These are phyloP conservation scores for Catharanthus roseus DNA, from an alignment of 257 asterid genomes.

Conservation along the genomic window DNA sequence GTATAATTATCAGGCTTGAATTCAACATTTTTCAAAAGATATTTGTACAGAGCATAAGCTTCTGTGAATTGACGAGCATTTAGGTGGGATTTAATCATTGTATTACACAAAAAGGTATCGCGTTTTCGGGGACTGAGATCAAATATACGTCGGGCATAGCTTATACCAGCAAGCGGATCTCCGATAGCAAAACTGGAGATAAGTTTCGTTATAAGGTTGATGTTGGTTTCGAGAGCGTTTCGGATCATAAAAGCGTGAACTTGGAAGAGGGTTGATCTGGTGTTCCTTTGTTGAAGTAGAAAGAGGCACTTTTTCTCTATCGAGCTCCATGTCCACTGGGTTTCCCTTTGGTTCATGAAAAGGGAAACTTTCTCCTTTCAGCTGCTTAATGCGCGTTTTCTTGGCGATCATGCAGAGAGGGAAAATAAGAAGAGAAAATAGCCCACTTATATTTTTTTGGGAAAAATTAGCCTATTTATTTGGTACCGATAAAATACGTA, in stretches of 20 bases:
- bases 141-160: slow-evolving; percentile 66
- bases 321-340: slow-evolving; percentile 50
- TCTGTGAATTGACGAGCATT: slow-evolving; percentile 38
- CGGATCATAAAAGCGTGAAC: slow-evolving; percentile 75
- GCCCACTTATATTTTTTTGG: too few species aligned
- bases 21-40: slow-evolving; percentile 40
- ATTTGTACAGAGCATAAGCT: slow-evolving; percentile 37
- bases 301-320: slow-evolving; percentile 56
- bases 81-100: slow-evolving; percentile 82
- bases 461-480: too few species aligned
- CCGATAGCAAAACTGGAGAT: slow-evolving; percentile 44
- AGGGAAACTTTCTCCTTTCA: background rate
- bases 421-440: background rate
- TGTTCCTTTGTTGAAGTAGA: slow-evolving; percentile 54
- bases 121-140: slow-evolving; percentile 39
- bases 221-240: slow-evolving; percentile 49
- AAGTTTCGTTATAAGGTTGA: slow-evolving; percentile 70
- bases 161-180: slow-evolving; percentile 42
- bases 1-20: slow-evolving; percentile 77
- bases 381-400: background rate
- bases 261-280: slow-evolving; percentile 52
- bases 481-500: too few species aligned
- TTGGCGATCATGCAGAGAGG: background rate
- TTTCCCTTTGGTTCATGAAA: slow-evolving; percentile 24
- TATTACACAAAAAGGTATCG: slow-evolving; percentile 74